Conservation (phyloP, 352 stramenopile genomes). For the Globisporangium cystogenes region DNA sequence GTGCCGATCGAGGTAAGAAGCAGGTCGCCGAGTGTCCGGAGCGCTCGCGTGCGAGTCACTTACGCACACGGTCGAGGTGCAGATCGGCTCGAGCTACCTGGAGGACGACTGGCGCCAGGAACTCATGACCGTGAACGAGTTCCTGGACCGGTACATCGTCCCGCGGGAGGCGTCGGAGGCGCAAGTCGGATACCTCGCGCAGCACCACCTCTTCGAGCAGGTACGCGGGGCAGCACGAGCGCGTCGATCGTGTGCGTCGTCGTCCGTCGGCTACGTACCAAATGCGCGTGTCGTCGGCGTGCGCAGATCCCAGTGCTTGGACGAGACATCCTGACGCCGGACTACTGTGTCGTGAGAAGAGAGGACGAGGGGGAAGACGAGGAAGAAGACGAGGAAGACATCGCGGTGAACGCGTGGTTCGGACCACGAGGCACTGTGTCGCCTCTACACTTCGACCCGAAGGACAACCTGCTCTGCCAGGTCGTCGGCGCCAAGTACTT, state of each 20-base stretch:
- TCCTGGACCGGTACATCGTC: slow-evolving; percentile 61
- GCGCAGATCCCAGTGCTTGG: slow-evolving; percentile 70
- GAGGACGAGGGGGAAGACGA: slow-evolving; percentile 24
- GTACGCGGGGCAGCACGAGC: too few relatives aligned
- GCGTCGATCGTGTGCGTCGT: neutral
- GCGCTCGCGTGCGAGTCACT: neutral
- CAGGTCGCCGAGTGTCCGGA: neutral
- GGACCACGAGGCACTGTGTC: slow-evolving; percentile 76
- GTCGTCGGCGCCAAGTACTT: slow-evolving; percentile 84
- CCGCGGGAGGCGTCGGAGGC: neutral
- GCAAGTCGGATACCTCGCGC: slow-evolving; percentile 76
- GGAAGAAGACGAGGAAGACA: slow-evolving; percentile 47
- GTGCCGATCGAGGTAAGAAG: slow-evolving; percentile 68
- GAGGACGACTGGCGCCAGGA: slow-evolving; percentile 75
- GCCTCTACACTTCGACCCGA: slow-evolving; percentile 85
- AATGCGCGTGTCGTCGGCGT: neutral
- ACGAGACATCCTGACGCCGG: slow-evolving; percentile 78
- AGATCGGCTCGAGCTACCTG: slow-evolving; percentile 78
- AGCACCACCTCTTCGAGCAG: slow-evolving; percentile 90
- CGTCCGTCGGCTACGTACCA: neutral
- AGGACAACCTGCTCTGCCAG: slow-evolving; percentile 89
- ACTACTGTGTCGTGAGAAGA: slow-evolving; percentile 83
- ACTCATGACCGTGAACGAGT: slow-evolving; percentile 79
- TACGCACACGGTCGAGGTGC: neutral
- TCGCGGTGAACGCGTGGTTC: slow-evolving; percentile 87